phyloP scores from a whole-genome alignment of 2,329 filamentous ascomycete species.

The Colletotrichum magnum region DNA sequence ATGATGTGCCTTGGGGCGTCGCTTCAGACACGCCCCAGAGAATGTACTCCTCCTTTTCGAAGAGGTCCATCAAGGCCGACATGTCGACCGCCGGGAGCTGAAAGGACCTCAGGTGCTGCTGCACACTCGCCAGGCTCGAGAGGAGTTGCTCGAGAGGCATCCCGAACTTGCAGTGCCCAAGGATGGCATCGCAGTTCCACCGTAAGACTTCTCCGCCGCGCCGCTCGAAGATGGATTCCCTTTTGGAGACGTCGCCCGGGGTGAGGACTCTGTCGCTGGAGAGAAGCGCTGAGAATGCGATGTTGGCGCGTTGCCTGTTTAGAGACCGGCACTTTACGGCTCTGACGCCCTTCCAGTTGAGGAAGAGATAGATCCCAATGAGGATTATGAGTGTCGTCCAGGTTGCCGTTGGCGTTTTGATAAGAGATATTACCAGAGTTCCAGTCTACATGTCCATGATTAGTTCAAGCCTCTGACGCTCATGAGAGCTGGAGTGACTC shows the following conservation, averaged over 20 bases:
- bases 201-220: conserved; percentile 29
- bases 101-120: conserved; percentile 8
- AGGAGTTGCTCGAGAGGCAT: conserved; percentile 20
- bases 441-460: conserved; percentile 1
- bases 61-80: conserved; percentile 2
- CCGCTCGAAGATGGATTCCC: conserved; percentile 30
- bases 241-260: conserved; percentile 12
- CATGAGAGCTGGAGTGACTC: too few relatives aligned
- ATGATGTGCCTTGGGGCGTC: neutral
- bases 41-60: conserved; percentile 22
- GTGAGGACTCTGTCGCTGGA: conserved; percentile 21
- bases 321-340: conserved; percentile 31
- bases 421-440: conserved; percentile 19
- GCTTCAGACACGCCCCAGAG: conserved; percentile 23
- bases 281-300: conserved; percentile 28
- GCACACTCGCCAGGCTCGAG: neutral
- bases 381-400: conserved; percentile 24
- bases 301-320: conserved; percentile 35
- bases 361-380: conserved; percentile 18
- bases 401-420: conserved; percentile 12
- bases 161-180: conserved; percentile 34
- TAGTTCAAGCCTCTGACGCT: neutral
- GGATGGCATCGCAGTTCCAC: conserved; percentile 14
- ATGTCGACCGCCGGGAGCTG: conserved; percentile 21
- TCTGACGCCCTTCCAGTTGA: conserved; percentile 37